phyloP scores from a whole-genome alignment of 768 basidiomycete genomes.

The Dendrothele bispora region DNA sequence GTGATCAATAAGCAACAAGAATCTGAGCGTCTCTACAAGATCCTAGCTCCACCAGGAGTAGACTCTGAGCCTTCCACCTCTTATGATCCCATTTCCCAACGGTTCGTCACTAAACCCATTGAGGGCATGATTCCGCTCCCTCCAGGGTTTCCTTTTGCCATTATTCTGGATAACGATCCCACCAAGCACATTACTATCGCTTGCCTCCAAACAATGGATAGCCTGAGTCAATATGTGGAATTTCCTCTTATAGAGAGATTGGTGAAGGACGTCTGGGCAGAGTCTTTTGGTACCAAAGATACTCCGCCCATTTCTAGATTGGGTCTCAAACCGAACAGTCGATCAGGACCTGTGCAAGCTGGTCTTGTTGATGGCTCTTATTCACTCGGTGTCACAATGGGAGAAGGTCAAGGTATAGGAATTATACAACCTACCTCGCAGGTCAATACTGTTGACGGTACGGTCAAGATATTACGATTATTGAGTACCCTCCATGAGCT shows the following conservation, averaged over 20 bases:
- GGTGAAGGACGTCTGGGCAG: background rate
- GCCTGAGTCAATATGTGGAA: background rate
- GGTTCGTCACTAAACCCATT: slow-evolving; percentile 4
- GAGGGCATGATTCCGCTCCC: slow-evolving; percentile 12
- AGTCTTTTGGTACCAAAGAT: background rate
- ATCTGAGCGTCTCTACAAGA: background rate
- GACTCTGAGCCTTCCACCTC: background rate
- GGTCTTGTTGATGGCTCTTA: slow-evolving; percentile 7
- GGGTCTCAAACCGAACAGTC: background rate
- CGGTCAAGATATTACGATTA: background rate
- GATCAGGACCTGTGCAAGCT: background rate
- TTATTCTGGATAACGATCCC: slow-evolving; percentile 6
- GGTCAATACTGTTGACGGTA: background rate
- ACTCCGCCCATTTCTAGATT: background rate
- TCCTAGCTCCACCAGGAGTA: slow-evolving; percentile 1
- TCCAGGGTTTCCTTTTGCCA: slow-evolving; percentile 8
- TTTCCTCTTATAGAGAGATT: background rate
- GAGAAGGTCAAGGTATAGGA: slow-evolving; percentile 12
- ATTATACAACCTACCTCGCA: slow-evolving; percentile 11
- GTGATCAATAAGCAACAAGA: background rate
- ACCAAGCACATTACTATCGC: slow-evolving; percentile 4
- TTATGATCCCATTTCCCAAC: background rate
- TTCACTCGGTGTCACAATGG: slow-evolving; percentile 10
- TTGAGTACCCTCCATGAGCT: slow-evolving; percentile 5
- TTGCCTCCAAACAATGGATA: slow-evolving; percentile 4